Base-by-base conservation (phyloP, 1,284 basidiomycete species). In the Puccinia hordei region DNA sequence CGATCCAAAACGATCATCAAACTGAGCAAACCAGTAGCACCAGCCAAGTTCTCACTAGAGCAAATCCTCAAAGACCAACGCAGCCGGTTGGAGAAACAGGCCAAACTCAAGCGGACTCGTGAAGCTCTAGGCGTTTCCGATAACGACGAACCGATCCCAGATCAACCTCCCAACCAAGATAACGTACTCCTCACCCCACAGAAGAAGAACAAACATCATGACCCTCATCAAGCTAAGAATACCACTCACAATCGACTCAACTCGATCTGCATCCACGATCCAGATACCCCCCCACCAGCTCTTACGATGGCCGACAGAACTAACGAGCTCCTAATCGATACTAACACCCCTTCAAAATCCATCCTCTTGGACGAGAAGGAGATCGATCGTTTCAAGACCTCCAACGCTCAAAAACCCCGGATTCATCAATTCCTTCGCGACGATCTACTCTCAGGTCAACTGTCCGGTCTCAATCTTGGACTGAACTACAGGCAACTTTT, bases 401-500 rank as follows among this genome's bases (percentile, higher is more conserved):
- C 33, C 12, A 73, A 35, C 35, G 12, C 53, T 4, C 66, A 49
- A 0, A 73, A 55, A 13, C 33, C 33, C 10, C 22, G 30, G 9
- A 2, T 35, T 3, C 49, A 53, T 10, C 55, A 73, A 10, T 19
- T 73, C 1, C 33, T 73, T 2, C n/a, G 24, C 8, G 51, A 73
- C 19, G 69, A 73, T n/a, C 30, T 73, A 27, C 22, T 33, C 17
- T 27, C 69, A 8, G 51, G 51, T n/a, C 49, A 73, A 13, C 53
- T 30, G 10, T 33, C 30, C 12, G 35, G 51, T n/a, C 69, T 73
- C 33, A 73, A 51, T 17, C 69, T 49, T 1, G 69, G 51, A 15
- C 46, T 57, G 19, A 13, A 53, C 22, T 53, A 30, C 53, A 12
- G 69, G 24, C 44, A 51, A n/a, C 33, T 73, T 51, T 73, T 73